Conservation (phyloP, 1,284 basidiomycete genomes). For the Ganoderma meredithae region DNA sequence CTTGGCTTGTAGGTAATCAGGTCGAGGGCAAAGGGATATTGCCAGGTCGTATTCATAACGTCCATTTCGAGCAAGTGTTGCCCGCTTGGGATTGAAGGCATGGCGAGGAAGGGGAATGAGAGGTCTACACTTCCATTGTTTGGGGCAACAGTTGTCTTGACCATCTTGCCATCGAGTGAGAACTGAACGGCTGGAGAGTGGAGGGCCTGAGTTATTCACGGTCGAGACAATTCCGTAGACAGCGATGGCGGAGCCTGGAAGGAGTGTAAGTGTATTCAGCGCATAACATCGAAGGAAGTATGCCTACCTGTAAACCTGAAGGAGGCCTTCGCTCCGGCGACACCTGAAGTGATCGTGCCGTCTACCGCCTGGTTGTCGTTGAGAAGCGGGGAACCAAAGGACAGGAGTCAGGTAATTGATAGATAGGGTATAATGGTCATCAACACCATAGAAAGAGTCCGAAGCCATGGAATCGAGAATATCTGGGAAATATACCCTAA, state of each 20-base stretch:
- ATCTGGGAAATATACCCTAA: background rate
- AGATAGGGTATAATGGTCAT: slow-evolving; percentile 18
- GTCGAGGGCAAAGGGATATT: slow-evolving; percentile 28
- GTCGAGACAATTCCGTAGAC: slow-evolving; percentile 19
- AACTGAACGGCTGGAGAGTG: slow-evolving; percentile 21
- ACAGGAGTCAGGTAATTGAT: slow-evolving; percentile 21
- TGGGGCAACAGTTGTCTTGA: slow-evolving; percentile 17
- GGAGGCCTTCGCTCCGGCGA: slow-evolving; percentile 18
- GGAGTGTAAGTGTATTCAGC: background rate
- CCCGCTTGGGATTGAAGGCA: slow-evolving; percentile 1
- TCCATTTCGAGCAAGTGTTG: slow-evolving; percentile 21
- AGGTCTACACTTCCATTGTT: slow-evolving; percentile 20
- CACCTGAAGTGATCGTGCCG: slow-evolving; percentile 16
- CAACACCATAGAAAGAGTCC: slow-evolving; percentile 13
- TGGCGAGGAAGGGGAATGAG: slow-evolving; percentile 14
- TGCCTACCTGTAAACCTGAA: slow-evolving; percentile 22
- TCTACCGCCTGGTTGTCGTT: slow-evolving; percentile 2
- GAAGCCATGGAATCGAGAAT: slow-evolving; percentile 11
- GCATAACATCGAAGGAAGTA: background rate
- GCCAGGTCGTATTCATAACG: slow-evolving; percentile 15
- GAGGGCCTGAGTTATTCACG: slow-evolving; percentile 4
- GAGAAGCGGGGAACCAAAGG: background rate
- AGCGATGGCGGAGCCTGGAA: slow-evolving; percentile 18
- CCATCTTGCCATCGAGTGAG: slow-evolving; percentile 17
- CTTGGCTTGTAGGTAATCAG: slow-evolving; percentile 19